Base-by-base conservation (phyloP, 2,329 filamentous ascomycete genomes). In the Pyrenochaeta sp. region DNA sequence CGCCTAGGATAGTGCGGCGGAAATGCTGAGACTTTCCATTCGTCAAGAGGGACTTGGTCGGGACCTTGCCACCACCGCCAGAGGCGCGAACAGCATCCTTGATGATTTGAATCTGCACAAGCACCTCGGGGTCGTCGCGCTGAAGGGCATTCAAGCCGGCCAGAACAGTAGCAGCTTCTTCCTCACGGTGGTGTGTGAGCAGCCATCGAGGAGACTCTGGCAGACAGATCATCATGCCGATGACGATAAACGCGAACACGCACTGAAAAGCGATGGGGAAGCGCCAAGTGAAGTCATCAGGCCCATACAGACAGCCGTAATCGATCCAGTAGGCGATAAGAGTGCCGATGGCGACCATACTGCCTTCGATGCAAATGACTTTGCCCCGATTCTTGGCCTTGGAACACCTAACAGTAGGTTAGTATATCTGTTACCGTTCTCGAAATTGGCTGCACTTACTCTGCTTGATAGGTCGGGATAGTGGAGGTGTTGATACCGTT, bases 21-120 rank as follows among this genome's bases (percentile, higher is more conserved):
- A 88, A 83, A 68, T 89, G 86, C 76, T 89, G 87, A 0, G 85
- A 87, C 77, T 86, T 87, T 62, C 87, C 86, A 52, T 82, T 80
- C 2, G 85, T 88, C 64, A 88, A 88, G 78, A 10, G 84, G 81
- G 65, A 81, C 48, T 76, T 77, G 53, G 72, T 77, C 5, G 64
- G 62, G 49, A 71, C 71, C 61, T 77, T 74, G 22, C 75, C 73
- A 36, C 70, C 67, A 53, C 72, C 72, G 37, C 77, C 76, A 48
- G 75, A 68, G 22, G 71, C 71, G 27, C 68, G 72, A 57, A 80
- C 77, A 52, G 73, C 73, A 64, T 92, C 89, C 13, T 86, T 77
- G 13, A 90, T 88, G 0, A 90, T 85, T 39, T 87, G 83, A 69
- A 85, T 83, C 76, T 90, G 86, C 9, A 82, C 62, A 50, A 82